A percentile compares a stretch with the other conserved stretches of the same genome.
Evolutionary conservation across 148 eudicot genomes (phyloP).

Genomic region (Hydrangea macrophylla): DNA sequence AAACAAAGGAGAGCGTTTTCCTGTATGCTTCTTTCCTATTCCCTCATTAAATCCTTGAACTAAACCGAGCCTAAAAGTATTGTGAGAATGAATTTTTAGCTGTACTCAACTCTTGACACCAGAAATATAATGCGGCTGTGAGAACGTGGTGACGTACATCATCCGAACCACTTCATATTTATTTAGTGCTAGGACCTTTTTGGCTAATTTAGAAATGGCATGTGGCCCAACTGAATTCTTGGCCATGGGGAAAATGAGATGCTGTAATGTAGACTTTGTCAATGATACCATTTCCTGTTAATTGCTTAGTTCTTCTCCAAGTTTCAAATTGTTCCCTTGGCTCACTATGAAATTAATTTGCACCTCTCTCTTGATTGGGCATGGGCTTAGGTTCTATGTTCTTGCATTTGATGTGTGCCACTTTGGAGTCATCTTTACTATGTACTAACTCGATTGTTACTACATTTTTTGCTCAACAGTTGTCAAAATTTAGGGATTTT

Average conservation of each 20-base stretch:
- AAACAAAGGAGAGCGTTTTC: too few relatives aligned
- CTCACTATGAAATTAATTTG: background rate
- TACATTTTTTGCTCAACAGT: slow-evolving; percentile 23
- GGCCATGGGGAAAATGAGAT: background rate
- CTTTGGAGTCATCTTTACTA: background rate
- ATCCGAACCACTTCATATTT: background rate
- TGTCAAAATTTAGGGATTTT: slow-evolving; percentile 28
- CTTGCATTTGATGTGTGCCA: background rate
- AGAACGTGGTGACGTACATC: background rate
- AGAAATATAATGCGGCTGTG: background rate
- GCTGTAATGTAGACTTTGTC: background rate
- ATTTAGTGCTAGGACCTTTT: background rate
- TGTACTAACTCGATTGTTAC: background rate
- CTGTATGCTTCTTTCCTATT: too few relatives aligned
- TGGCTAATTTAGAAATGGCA: background rate
- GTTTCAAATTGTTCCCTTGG: background rate
- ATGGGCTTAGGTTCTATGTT: background rate
- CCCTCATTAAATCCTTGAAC: too few relatives aligned
- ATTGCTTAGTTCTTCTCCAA: background rate
- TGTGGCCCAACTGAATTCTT: background rate
- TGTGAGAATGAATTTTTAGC: too few relatives aligned
- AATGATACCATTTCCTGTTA: background rate
- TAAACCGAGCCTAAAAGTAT: too few relatives aligned
- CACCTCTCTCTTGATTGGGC: background rate
- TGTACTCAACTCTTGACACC: too few relatives aligned